A percentile compares a stretch with the other conserved stretches of the same genome.
Conservation (phyloP, 306 rosid genomes). For the Lathyrus oleraceus region DNA sequence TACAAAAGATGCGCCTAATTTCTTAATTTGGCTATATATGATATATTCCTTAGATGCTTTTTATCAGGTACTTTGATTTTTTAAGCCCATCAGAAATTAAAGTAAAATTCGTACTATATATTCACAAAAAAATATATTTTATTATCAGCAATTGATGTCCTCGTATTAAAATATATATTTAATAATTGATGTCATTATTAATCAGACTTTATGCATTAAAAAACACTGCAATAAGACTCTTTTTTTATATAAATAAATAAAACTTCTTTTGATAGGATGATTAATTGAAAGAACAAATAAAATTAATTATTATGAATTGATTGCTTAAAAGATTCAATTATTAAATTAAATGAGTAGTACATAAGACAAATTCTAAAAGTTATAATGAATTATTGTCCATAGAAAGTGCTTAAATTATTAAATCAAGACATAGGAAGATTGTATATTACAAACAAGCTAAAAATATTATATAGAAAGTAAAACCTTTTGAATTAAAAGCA, state of each 20-base stretch:
- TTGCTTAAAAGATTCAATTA: background rate
- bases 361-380: background rate
- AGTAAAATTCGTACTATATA: background rate
- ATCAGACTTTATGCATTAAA: background rate
- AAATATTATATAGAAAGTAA: background rate
- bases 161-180: background rate
- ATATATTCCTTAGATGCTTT: slow-evolving; percentile 22
- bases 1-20: slow-evolving; percentile 28
- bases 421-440: background rate
- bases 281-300: background rate
- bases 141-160: no score
- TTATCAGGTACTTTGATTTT: background rate
- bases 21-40: slow-evolving; percentile 24
- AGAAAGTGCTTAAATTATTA: background rate
- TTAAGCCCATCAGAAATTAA: background rate
- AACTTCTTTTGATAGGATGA: background rate
- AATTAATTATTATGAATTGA: background rate
- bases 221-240: background rate
- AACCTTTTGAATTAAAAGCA: background rate
- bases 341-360: background rate
- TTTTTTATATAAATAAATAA: background rate
- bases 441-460: background rate
- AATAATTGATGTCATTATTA: background rate
- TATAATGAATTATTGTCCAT: background rate
- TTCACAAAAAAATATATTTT: background rate